Evolutionary conservation across 768 basidiomycete genomes (phyloP).

Genomic region (Pleurotus sapidus): DNA sequence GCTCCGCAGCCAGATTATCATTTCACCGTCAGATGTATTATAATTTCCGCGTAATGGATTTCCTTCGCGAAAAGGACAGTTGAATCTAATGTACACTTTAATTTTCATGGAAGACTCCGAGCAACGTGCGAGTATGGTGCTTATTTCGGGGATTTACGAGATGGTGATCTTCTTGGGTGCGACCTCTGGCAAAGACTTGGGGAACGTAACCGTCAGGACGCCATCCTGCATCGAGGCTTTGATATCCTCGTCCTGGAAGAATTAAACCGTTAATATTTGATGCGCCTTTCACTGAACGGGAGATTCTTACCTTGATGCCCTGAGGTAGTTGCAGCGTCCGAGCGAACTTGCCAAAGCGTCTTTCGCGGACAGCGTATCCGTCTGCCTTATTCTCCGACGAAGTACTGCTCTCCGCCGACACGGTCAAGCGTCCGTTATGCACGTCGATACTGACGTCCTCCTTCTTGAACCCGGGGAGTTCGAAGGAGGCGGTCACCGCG

Average conservation of each 20-base stretch:
- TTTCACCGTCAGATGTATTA: no score
- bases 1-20: no score
- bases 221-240: conserved; percentile 15
- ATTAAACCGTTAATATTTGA: not conserved
- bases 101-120: no score
- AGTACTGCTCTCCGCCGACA: conserved; percentile 47
- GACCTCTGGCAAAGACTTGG: conserved; percentile 12
- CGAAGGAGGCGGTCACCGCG: conserved; percentile 56
- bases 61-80: no score
- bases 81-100: no score
- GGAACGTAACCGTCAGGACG: conserved; percentile 14
- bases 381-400: conserved; percentile 33
- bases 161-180: conserved; percentile 15
- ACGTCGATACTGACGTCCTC: conserved; percentile 55
- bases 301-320: conserved; percentile 46
- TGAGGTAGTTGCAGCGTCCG: conserved; percentile 50
- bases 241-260: conserved; percentile 10
- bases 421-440: conserved; percentile 44
- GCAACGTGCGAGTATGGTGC: no score
- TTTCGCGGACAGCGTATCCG: conserved; percentile 47
- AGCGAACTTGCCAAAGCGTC: conserved; percentile 44
- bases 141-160: not conserved
- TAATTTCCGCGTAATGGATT: no score
- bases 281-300: not conserved
- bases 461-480: conserved; percentile 55